Conservation (phyloP, 192 early-diverging fungal genomes). For the Dissophora globulifera region DNA sequence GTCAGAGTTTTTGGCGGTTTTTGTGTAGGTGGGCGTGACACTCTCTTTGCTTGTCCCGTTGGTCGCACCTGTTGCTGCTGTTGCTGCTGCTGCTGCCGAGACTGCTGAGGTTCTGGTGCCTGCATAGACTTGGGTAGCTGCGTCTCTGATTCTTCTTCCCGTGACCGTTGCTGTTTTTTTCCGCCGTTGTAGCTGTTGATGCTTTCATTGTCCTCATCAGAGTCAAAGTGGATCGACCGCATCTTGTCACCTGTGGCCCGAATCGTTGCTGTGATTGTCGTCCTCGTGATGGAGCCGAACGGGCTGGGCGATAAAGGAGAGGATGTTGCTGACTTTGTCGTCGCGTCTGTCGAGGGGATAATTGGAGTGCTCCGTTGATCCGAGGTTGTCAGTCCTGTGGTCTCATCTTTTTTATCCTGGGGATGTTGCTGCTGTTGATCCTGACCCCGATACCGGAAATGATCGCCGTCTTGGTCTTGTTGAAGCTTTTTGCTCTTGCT, state of each 20-base stretch:
- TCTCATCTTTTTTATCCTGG: too few relatives aligned
- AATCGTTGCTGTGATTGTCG: slow-evolving; percentile 26
- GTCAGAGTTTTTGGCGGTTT: too few relatives aligned
- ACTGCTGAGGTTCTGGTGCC: neutral
- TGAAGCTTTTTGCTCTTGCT: neutral
- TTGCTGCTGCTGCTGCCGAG: neutral
- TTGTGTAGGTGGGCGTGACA: neutral
- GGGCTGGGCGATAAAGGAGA: neutral
- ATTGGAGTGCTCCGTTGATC: too few relatives aligned
- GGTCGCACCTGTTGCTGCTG: neutral
- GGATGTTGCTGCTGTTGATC: neutral
- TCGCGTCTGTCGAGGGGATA: too few relatives aligned
- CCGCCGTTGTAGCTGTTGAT: neutral
- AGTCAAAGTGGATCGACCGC: slow-evolving; percentile 13
- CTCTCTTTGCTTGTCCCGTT: too few relatives aligned
- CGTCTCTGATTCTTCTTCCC: neutral
- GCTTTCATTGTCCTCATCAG: neutral
- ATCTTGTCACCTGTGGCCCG: slow-evolving; percentile 12
- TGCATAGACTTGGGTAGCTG: neutral
- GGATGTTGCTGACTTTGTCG: too few relatives aligned
- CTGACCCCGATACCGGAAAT: too few relatives aligned
- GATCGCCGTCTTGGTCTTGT: too few relatives aligned
- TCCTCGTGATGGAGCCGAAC: too few relatives aligned
- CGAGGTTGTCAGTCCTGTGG: too few relatives aligned
- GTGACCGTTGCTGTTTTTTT: neutral